Percentiles rank a stretch among this genome's conserved stretches.
These are phyloP conservation scores for Clarireedia monteithiana DNA, from an alignment of 2,329 filamentous ascomycete genomes.

Conservation along the genomic window DNA sequence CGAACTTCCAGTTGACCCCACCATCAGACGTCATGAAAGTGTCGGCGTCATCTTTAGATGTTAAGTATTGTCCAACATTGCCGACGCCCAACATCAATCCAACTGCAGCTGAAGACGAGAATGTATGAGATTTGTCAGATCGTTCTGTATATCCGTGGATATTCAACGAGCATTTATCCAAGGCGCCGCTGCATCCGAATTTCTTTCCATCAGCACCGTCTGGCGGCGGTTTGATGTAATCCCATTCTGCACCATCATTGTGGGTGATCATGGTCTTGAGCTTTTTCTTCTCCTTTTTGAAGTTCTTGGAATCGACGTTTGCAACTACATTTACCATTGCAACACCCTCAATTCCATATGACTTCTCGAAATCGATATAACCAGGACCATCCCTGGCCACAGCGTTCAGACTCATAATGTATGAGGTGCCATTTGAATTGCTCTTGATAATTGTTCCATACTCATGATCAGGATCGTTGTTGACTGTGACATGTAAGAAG, in stretches of 20 bases:
- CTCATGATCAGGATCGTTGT: conserved; percentile 53
- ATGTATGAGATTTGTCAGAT: conserved; percentile 71
- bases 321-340: conserved; percentile 77
- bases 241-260: conserved; percentile 90
- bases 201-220: conserved; percentile 63
- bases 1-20: conserved; percentile 78
- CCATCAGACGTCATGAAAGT: conserved; percentile 89
- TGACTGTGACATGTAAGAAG: conserved; percentile 86
- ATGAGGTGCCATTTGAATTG: conserved; percentile 96
- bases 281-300: conserved; percentile 62
- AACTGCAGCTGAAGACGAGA: conserved; percentile 78
- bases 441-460: conserved; percentile 93
- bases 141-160: conserved; percentile 95
- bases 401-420: conserved; percentile 71
- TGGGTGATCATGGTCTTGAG: conserved; percentile 90
- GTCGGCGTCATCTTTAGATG: conserved; percentile 49
- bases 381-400: conserved; percentile 73
- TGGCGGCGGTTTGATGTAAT: conserved; percentile 61
- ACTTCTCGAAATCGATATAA: conserved; percentile 95
- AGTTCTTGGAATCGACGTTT: conserved; percentile 52
- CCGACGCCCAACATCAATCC: conserved; percentile 87
- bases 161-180: conserved; percentile 74
- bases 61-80: conserved; percentile 64
- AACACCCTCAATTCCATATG: conserved; percentile 85
- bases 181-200: conserved; percentile 58